Evolutionary conservation across 129 eudicot species (phyloP).

Genomic region (Oenanthe sinensis): DNA sequence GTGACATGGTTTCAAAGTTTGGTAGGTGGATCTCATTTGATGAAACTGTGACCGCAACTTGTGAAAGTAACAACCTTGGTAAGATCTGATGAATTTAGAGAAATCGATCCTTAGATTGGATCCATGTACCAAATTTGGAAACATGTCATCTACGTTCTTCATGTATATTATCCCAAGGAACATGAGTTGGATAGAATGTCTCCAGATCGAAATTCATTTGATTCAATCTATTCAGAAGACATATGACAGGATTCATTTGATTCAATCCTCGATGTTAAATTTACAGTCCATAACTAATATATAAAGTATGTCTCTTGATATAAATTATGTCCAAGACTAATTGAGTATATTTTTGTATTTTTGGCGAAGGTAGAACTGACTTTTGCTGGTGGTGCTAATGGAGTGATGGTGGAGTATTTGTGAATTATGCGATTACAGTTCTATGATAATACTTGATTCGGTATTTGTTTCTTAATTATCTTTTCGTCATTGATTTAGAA

Average conservation of each 20-base stretch:
- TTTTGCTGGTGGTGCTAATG: neutral
- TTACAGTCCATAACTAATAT: neutral
- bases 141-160: neutral
- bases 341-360: neutral
- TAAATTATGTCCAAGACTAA: neutral
- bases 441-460: neutral
- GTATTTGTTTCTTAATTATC: neutral
- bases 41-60: too few relatives aligned
- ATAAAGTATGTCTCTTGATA: neutral
- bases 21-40: too few relatives aligned
- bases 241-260: neutral
- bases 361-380: neutral
- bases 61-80: too few relatives aligned
- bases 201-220: neutral
- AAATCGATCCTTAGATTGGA: too few relatives aligned
- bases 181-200: neutral
- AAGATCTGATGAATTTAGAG: too few relatives aligned
- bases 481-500: neutral
- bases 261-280: neutral
- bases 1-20: neutral
- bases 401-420: neutral
- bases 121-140: too few relatives aligned
- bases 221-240: too few relatives aligned
- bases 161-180: too few relatives aligned
- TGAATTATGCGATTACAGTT: neutral